These are phyloP conservation scores for Pleurostoma richardsiae DNA, from an alignment of 2,329 filamentous ascomycete genomes.

Conservation along the genomic window DNA sequence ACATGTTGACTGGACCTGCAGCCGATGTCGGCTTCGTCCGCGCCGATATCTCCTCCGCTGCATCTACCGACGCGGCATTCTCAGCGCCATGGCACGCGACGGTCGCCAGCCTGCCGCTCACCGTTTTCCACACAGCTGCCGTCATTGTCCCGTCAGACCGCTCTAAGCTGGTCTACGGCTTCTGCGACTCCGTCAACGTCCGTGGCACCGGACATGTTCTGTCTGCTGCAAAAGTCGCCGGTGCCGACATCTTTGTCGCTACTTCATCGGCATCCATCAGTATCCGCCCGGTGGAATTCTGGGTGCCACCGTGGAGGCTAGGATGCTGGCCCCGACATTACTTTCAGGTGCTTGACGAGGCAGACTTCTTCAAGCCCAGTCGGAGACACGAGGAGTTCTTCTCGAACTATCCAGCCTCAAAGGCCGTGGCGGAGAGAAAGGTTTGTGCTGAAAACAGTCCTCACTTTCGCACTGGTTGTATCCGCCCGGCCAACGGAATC, in stretches of 20 bases:
- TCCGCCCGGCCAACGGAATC: constrained; percentile 46
- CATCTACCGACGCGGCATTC: constrained; percentile 39
- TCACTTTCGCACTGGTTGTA: constrained; percentile 42
- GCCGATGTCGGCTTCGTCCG: constrained; percentile 34
- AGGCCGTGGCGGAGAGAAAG: constrained; percentile 37
- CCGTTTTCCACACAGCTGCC: constrained; percentile 51
- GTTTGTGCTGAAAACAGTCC: constrained; percentile 29
- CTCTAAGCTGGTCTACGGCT: constrained; percentile 28
- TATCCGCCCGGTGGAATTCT: constrained; percentile 28
- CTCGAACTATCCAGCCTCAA: constrained; percentile 40
- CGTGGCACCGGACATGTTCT: constrained; percentile 40
- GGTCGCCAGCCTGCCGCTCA: constrained; percentile 39
- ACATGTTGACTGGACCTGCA: constrained; percentile 31
- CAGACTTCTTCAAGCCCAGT: constrained; percentile 29
- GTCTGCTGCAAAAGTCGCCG: constrained; percentile 29
- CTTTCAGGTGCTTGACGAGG: constrained; percentile 36
- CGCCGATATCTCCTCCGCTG: constrained; percentile 43
- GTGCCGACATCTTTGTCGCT: constrained; percentile 37
- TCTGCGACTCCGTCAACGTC: constrained; percentile 37
- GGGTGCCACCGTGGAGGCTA: constrained; percentile 34
- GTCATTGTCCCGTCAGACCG: constrained; percentile 39
- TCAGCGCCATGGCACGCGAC: constrained; percentile 36
- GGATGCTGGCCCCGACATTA: constrained; percentile 25
- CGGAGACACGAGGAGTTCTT: constrained; percentile 33
- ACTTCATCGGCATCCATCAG: constrained; percentile 41